phyloP scores from a whole-genome alignment of 2,329 filamentous ascomycete genomes.

The Pyrenophora tritici-repentis region DNA sequence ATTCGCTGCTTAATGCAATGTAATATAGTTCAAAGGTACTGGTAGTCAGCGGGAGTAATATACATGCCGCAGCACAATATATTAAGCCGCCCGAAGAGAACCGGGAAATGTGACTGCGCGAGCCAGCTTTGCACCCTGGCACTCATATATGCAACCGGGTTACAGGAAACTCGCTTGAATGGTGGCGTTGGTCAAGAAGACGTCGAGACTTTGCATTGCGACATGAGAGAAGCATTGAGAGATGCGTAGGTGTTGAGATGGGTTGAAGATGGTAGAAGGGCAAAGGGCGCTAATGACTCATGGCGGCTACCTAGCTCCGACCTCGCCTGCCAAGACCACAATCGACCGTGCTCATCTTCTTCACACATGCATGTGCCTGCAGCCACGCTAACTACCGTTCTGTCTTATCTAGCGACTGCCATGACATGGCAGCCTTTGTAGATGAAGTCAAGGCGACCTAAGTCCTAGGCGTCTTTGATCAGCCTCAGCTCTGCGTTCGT shows the following conservation, averaged over 20 bases:
- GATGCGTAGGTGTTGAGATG: background rate
- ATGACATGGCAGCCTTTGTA: constrained; percentile 5
- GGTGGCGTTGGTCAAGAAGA: background rate
- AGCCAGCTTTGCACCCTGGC: constrained; percentile 9
- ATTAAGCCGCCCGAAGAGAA: constrained; percentile 17
- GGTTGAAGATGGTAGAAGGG: background rate
- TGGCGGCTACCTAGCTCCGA: background rate
- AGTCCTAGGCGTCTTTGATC: constrained; percentile 8
- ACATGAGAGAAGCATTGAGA: background rate
- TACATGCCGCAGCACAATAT: constrained; percentile 20
- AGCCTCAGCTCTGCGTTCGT: constrained; percentile 7
- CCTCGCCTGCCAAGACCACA: background rate
- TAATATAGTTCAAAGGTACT: constrained; percentile 3
- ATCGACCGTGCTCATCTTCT: background rate
- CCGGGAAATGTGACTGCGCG: constrained; percentile 13
- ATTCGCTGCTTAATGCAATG: background rate
- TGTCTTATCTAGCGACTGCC: background rate
- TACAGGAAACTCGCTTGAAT: constrained; percentile 10
- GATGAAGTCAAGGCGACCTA: constrained; percentile 13
- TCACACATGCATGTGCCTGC: background rate
- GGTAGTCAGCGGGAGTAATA: constrained; percentile 12
- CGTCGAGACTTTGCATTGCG: background rate
- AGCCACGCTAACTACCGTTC: constrained; percentile 11
- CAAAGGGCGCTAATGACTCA: constrained; percentile 1
- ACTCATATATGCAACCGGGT: constrained; percentile 21